phyloP scores from a whole-genome alignment of 176 grass and related monocot genomes.

The Musa itinerans region DNA sequence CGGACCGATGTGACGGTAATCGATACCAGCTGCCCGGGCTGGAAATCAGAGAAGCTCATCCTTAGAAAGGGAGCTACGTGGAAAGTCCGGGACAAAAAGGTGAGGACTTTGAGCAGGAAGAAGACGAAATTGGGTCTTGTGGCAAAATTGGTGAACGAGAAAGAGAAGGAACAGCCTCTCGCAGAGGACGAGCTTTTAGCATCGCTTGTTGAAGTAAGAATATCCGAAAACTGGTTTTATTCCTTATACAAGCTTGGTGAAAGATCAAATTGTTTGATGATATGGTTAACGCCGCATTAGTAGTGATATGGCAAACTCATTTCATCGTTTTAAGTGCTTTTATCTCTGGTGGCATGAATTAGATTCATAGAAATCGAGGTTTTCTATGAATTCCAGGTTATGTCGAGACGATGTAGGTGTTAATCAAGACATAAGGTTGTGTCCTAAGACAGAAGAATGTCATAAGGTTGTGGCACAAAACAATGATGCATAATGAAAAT shows the following conservation, averaged over 20 bases:
- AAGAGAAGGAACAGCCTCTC: slow-evolving; percentile 22
- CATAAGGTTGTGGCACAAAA: background rate
- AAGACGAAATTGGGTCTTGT: slow-evolving; percentile 38
- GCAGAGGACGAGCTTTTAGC: background rate
- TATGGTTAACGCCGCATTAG: background rate
- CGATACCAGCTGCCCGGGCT: slow-evolving; percentile 62
- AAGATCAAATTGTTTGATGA: background rate
- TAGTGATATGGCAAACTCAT: background rate
- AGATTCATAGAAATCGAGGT: background rate
- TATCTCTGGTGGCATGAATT: background rate
- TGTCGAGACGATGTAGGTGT: background rate
- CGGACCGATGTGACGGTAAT: slow-evolving; percentile 74
- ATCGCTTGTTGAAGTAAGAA: slow-evolving; percentile 1
- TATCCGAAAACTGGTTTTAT: background rate
- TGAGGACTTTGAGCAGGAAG: slow-evolving; percentile 34
- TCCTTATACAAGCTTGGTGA: background rate
- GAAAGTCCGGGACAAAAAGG: slow-evolving; percentile 33
- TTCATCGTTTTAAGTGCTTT: background rate
- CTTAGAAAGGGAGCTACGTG: slow-evolving; percentile 38
- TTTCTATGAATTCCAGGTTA: background rate
- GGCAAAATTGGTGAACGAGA: slow-evolving; percentile 31
- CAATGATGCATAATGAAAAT: background rate
- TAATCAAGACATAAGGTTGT: background rate
- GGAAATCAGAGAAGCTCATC: slow-evolving; percentile 61
- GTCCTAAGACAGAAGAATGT: background rate